Conservation (phyloP, 768 basidiomycete genomes). For the Sarcodon sp. region DNA sequence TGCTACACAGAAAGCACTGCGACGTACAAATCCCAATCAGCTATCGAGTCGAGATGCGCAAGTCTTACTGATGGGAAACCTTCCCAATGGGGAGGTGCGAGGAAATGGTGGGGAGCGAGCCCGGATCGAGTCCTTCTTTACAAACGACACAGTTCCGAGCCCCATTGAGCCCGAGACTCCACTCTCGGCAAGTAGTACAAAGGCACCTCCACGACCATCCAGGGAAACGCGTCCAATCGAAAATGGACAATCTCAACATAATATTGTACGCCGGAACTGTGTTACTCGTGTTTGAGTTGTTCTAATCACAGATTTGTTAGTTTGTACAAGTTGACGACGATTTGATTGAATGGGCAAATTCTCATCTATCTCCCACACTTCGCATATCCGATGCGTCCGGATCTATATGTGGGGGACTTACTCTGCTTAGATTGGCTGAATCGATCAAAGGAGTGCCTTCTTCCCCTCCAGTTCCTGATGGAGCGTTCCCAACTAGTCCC, state of each 20-base stretch:
- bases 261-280: slow-evolving; percentile 3
- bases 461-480: slow-evolving; percentile 64
- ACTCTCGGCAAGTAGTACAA: slow-evolving; percentile 7
- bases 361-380: slow-evolving; percentile 52
- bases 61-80: slow-evolving; percentile 47
- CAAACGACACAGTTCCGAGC: slow-evolving; percentile 19
- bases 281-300: not conserved
- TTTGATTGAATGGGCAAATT: slow-evolving; percentile 87
- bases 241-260: slow-evolving; percentile 5
- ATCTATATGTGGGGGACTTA: slow-evolving; percentile 53
- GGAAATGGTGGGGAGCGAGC: slow-evolving; percentile 28
- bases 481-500: slow-evolving; percentile 56
- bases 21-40: slow-evolving; percentile 76
- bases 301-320: not conserved
- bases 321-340: slow-evolving; percentile 23
- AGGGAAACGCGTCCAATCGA: slow-evolving; percentile 41
- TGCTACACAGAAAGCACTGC: slow-evolving; percentile 77
- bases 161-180: slow-evolving; percentile 3
- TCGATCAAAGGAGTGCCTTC: slow-evolving; percentile 54
- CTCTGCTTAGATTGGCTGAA: slow-evolving; percentile 78
- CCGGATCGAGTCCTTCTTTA: slow-evolving; percentile 44
- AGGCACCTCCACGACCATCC: slow-evolving; percentile 52
- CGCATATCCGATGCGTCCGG: slow-evolving; percentile 35
- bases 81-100: slow-evolving; percentile 12
- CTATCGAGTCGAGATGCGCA: slow-evolving; percentile 72